Evolutionary conservation across 805 yeast genomes (phyloP), one percentile per base, ranked within the genome.

Genomic region (Kuraishia floccosa): DNA sequence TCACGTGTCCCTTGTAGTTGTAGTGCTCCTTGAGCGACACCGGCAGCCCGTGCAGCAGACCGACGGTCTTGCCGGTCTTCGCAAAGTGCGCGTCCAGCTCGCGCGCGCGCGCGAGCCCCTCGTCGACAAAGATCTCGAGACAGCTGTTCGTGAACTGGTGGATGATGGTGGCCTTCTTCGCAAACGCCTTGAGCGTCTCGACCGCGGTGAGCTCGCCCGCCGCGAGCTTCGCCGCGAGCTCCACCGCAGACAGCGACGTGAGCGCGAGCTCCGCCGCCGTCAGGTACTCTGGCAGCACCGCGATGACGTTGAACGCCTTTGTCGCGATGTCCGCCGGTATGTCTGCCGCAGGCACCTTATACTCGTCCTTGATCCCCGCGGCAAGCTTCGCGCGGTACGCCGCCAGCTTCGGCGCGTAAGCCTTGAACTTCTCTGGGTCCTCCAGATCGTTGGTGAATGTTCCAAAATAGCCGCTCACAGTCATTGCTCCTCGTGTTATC

Each of bases 21-120:
- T 71, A 65, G 46, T 76, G 84, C 46, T 78, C 85, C 43, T 77
- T 78, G 26, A 77, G 52, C 0, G 84, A 76, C 28, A 78, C 49
- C 12, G 85, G 85, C 24, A 77, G 55, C 25, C 85, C 85, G 41
- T 77, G 85, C 35, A 77, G 52, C 8, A 82, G 79, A 25, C 85
- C 86, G 23, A 68, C 49, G 1, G 73, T 55, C 34, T 65, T 52
- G 9, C 74, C 74, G 32, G 68, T 59, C 30, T 59, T 56, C 12
- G 47, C 52, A 25, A 58, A 49, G 38, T 63, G 60, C 2, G 69
- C 71, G 54, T 77, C 83, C 38, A 74, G 56, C 43, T 64, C 69
- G 42, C 65, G 43, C 8, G 82, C 81, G 37, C 71, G 57, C 27
- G 48, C 43, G 27, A 72, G 44, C n/a, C 81, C 87, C 38, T 75